These are phyloP conservation scores for Aspergillus phoenicis DNA, from an alignment of 2,329 filamentous ascomycete species.

Conservation along the genomic window DNA sequence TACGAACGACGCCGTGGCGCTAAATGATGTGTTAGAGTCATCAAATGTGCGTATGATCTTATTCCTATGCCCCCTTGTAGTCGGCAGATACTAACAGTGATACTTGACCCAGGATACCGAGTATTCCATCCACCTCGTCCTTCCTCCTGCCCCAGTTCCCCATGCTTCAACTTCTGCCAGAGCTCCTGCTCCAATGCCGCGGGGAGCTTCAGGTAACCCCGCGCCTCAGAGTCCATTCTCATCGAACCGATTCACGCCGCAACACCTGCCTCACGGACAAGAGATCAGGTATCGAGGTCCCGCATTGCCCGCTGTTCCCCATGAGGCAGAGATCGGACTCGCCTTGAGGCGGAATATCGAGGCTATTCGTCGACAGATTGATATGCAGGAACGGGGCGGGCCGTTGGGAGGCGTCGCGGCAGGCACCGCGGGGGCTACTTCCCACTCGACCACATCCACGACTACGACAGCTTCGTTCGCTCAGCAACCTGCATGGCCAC, in stretches of 20 bases:
- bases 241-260: constrained; percentile 9
- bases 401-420: constrained; percentile 1
- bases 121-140: constrained; percentile 45
- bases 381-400: constrained; percentile 18
- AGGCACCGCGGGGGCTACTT: constrained; percentile 5
- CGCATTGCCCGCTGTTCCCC: constrained; percentile 7
- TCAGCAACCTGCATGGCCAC: constrained; percentile 12
- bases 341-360: constrained; percentile 28
- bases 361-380: constrained; percentile 25
- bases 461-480: background rate
- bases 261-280: constrained; percentile 8
- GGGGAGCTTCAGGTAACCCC: constrained; percentile 12
- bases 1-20: constrained; percentile 49
- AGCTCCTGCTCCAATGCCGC: constrained; percentile 2
- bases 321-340: constrained; percentile 23
- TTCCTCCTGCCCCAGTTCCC: constrained; percentile 40
- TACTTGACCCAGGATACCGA: constrained; percentile 25
- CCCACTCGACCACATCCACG: constrained; percentile 4
- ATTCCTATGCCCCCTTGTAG: background rate
- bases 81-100: constrained; percentile 8
- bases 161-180: constrained; percentile 10
- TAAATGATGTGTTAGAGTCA: constrained; percentile 55
- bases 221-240: constrained; percentile 16
- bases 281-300: constrained; percentile 19
- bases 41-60: constrained; percentile 47